Percentiles rank a stretch among this genome's conserved stretches.
phyloP scores from a whole-genome alignment of 192 early-diverging fungal genomes.

The Backusella liffmaniae region DNA sequence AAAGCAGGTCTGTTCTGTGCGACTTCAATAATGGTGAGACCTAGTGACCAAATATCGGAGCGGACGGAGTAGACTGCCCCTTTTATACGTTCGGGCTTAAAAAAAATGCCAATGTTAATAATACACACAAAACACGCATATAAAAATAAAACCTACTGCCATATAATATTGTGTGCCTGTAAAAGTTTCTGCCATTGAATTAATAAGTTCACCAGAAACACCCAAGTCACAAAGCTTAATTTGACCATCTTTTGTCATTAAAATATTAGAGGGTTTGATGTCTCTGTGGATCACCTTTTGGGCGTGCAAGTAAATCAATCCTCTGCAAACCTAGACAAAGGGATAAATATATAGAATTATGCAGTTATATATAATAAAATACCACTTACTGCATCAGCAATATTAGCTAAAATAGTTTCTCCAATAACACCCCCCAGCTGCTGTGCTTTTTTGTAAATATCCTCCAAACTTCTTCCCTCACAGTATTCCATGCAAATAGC shows the following conservation, averaged over 20 bases:
- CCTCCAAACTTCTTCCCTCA: constrained; percentile 88
- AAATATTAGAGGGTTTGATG: constrained; percentile 97
- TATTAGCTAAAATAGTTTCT: constrained; percentile 85
- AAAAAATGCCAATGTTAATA: constrained; percentile 4
- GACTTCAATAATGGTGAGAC: constrained; percentile 89
- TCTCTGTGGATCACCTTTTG: constrained; percentile 94
- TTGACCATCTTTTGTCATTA: constrained; percentile 84
- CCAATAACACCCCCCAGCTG: constrained; percentile 72
- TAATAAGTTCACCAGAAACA: constrained; percentile 85
- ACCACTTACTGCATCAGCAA: constrained; percentile 68
- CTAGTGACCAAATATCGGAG: constrained; percentile 97
- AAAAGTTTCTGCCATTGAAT: constrained; percentile 91
- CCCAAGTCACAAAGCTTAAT: constrained; percentile 98
- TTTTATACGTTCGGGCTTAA: constrained; percentile 91
- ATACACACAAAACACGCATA: not conserved
- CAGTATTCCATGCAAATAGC: constrained; percentile 98
- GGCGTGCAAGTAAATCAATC: constrained; percentile 84
- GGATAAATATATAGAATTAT: not conserved
- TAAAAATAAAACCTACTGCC: constrained; percentile 63
- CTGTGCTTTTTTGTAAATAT: constrained; percentile 76
- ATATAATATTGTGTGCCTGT: constrained; percentile 95
- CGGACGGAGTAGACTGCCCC: constrained; percentile 84
- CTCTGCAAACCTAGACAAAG: constrained; percentile 64
- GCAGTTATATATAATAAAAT: not conserved
- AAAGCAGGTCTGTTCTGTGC: constrained; percentile 91